Conservation (phyloP, 148 eudicot genomes). For the Persicaria tinctoria region DNA sequence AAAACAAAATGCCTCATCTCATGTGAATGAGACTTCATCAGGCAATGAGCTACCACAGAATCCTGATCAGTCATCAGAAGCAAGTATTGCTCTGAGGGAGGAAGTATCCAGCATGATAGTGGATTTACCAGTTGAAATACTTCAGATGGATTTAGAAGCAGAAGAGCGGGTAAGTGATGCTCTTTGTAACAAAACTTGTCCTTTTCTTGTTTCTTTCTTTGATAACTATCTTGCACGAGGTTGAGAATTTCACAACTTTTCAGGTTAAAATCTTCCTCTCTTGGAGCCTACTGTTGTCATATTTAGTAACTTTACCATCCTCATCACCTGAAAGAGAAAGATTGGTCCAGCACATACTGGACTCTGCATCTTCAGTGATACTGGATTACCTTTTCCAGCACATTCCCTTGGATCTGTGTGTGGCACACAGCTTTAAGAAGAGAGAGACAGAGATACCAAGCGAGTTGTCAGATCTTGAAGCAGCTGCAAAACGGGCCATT, state of each 20-base stretch:
- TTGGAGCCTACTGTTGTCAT: constrained; percentile 76
- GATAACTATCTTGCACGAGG: constrained; percentile 6
- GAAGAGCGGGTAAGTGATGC: constrained; percentile 54
- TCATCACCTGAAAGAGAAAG: constrained; percentile 69
- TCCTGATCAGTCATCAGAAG: constrained; percentile 43
- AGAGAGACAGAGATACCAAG: constrained; percentile 55
- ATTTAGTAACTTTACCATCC: constrained; percentile 52
- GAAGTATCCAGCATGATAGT: constrained; percentile 56
- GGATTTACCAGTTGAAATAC: constrained; percentile 44
- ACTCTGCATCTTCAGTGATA: constrained; percentile 56
- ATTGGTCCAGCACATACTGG: constrained; percentile 75
- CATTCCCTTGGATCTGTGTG: constrained; percentile 64
- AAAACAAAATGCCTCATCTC: constrained; percentile 23
- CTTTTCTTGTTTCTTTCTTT: background rate
- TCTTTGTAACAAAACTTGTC: background rate
- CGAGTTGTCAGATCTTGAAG: constrained; percentile 45
- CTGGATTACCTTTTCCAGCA: constrained; percentile 88
- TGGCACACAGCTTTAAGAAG: constrained; percentile 41
- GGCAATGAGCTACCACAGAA: constrained; percentile 26
- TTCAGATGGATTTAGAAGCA: constrained; percentile 52
- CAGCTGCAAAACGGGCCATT: constrained; percentile 65
- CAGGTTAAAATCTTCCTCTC: constrained; percentile 85
- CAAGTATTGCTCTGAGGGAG: constrained; percentile 46
- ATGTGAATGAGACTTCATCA: constrained; percentile 25
- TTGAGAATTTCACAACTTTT: constrained; percentile 7